Base-by-base conservation (phyloP, 2,329 filamentous ascomycete species). In the Botrytis elliptica region DNA sequence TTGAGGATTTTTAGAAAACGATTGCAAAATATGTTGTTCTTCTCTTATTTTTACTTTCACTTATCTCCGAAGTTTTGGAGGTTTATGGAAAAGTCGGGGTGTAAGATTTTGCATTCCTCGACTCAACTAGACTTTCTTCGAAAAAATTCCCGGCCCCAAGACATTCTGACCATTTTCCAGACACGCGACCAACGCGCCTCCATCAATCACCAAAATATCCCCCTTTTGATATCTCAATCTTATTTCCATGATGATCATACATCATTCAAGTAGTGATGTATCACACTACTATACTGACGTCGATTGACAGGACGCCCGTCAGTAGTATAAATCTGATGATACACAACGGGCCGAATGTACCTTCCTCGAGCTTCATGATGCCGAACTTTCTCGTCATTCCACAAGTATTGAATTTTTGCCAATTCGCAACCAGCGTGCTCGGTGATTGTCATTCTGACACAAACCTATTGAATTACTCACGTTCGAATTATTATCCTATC, bases 271-370 rank as follows among this genome's bases (percentile, higher is more conserved):
- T 40, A 42, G 25, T 42, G n/a, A 25, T 52, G 44, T 40, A 52
- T 40, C 65, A 55, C 46, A 40, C 52, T 40, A 38, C 33, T 46
- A 52, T 46, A n/a, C 16, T 52, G 44, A 25, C 25, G 22, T 55
- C 65, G 52, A 33, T 55, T 55, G 14, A 20, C 10, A 33, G 20
- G 49, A 22, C 20, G 36, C n/a, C 55, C 66, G 29, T 40, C 65
- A 55, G 46, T 68, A 57, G 65, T 55, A 57, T 55, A 38, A 42
- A 68, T 42, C 66, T 57, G 49, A 69, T 69, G 49, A 69, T 68
- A 38, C 49, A 57, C 49, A 57, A 42, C 66, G 66, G 66, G 10
- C 66, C 66, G 66, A 69, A 57, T 57, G 66, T 57, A 69, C 49
- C 66, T 68, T 69, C 66, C 66, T 69, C 52, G n/a, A 57, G 52